phyloP scores from a whole-genome alignment of 305 asterid species.

The Petunia hybrid region DNA sequence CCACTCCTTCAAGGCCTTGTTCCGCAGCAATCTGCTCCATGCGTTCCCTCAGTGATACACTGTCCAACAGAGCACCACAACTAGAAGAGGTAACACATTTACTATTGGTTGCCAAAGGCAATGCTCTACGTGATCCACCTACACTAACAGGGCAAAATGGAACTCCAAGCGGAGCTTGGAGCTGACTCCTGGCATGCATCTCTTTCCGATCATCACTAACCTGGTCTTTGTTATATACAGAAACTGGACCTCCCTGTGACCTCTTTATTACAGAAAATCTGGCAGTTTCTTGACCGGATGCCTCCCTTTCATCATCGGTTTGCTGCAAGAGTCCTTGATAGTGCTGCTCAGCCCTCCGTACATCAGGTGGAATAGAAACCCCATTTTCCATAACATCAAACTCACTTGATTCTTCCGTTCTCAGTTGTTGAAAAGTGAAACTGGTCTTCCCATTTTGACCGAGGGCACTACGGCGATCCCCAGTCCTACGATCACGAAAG shows the following conservation, averaged over 20 bases:
- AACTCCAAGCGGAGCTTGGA: constrained; percentile 91
- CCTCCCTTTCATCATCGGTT: constrained; percentile 47
- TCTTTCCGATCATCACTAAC: constrained; percentile 54
- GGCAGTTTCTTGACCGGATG: constrained; percentile 39
- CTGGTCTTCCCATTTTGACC: constrained; percentile 58
- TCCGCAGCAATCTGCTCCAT: constrained; percentile 67
- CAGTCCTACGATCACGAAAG: constrained; percentile 61
- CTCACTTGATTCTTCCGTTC: constrained; percentile 51
- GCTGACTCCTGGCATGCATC: constrained; percentile 58
- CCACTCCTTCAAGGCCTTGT: constrained; percentile 70
- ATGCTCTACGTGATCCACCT: constrained; percentile 67
- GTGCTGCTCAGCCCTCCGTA: constrained; percentile 54
- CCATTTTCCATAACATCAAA: constrained; percentile 59
- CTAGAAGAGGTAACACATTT: constrained; percentile 44
- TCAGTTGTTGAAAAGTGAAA: constrained; percentile 50
- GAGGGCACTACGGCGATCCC: constrained; percentile 64
- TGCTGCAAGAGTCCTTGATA: constrained; percentile 51
- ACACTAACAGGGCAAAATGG: constrained; percentile 67
- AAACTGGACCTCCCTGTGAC: constrained; percentile 53
- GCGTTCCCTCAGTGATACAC: constrained; percentile 55
- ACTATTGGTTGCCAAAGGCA: constrained; percentile 57
- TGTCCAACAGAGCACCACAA: constrained; percentile 59
- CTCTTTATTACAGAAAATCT: constrained; percentile 47
- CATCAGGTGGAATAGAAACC: constrained; percentile 48
- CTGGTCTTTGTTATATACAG: constrained; percentile 56